Base-by-base conservation (phyloP, 2,329 filamentous ascomycete genomes). In the Aspergillus quadricinctus region DNA sequence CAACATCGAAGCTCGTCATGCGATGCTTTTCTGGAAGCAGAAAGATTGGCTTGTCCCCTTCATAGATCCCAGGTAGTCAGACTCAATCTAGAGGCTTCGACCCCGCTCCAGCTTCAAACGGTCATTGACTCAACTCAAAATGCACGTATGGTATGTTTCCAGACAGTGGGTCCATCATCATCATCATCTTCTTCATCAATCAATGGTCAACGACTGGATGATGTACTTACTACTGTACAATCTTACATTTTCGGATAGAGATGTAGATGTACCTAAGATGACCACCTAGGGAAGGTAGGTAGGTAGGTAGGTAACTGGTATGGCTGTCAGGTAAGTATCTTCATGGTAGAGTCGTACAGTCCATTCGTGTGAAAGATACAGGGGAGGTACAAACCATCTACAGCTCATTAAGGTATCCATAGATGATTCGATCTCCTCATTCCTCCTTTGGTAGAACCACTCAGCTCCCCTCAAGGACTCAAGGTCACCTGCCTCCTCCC, bases 401-500 rank as follows among this genome's bases (percentile, higher is more conserved):
- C 10, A 40, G 23, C 25, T 28, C 37, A 28, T 54, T 31, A 14
- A 45, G 40, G 31, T 43, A 51, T 27, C 27, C 52, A 23, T 23
- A 2, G 2, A 35, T 50, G 23, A 50, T 50, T 28, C 23, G 49
- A 50, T 41, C 50, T 43, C 25, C 40, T 52, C 35, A 41, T 49
- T 43, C 50, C 28, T 7, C 11, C 29, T 40, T 48, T 54, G 48
- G 57, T 46, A 57, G 58, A 59, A 49, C 63, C 55, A 57, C 54
- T 48, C 46, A 48, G 23, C 29, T 56, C 54, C 31, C 31, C 31
- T 37, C 31, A 37, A n/a, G 31, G 14, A 7, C 3, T 37, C 31
- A 17, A 57, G 62, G 66, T 73, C 70, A 72, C 68, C 69, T 71
- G 69, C 66, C 59, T 59, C 54, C 49, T 40, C 56, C 61, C 23